Conservation (phyloP, 2,329 filamentous ascomycete genomes). For the Parascedosporium putredinis region DNA sequence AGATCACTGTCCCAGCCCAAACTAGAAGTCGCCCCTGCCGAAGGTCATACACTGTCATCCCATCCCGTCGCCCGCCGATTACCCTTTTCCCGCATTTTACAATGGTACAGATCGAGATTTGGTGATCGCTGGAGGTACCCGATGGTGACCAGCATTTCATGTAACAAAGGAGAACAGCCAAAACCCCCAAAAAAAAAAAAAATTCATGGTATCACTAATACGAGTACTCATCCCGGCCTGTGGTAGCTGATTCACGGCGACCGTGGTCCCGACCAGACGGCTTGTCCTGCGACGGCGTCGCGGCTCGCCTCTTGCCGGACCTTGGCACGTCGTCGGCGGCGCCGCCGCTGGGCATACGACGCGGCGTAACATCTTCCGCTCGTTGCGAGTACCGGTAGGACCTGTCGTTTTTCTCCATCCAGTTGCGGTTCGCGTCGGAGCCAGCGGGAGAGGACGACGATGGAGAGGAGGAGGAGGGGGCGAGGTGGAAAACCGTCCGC, state of each 20-base stretch:
- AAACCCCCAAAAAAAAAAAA: no score
- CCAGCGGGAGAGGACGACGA: no score
- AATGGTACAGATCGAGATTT: neutral
- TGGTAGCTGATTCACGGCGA: neutral
- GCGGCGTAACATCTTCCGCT: neutral
- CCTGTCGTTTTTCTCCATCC: neutral
- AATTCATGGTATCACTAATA: no score
- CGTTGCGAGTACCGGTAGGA: neutral
- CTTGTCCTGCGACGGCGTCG: slow-evolving; percentile 2
- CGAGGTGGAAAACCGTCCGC: neutral
- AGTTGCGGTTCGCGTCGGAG: no score
- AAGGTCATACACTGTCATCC: neutral
- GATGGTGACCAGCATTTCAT: neutral
- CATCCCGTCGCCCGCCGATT: neutral
- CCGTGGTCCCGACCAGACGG: neutral
- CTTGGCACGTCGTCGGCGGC: neutral
- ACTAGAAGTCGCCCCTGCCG: neutral
- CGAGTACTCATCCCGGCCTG: neutral
- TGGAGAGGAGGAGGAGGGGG: neutral
- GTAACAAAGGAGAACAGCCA: no score
- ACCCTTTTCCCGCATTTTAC: neutral
- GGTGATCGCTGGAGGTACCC: neutral
- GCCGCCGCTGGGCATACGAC: neutral
- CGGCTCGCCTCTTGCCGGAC: neutral
- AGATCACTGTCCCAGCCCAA: neutral